Evolutionary conservation across 1,139 yeast species (phyloP).

Genomic region (Chernovozyma aurita): DNA sequence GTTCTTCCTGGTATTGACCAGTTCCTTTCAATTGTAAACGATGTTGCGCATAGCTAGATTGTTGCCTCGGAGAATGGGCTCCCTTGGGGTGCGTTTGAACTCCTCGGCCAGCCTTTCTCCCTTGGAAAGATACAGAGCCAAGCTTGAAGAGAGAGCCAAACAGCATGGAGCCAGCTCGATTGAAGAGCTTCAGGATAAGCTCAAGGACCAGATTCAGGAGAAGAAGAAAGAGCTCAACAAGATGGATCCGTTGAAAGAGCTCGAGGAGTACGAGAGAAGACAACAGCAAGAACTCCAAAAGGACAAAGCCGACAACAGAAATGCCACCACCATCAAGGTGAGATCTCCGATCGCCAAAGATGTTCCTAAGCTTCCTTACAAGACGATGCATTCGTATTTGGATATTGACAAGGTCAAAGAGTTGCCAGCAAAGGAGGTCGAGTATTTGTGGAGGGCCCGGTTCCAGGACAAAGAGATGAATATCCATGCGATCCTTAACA

Average conservation of each 20-base stretch:
- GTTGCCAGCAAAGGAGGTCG: constrained; percentile 62
- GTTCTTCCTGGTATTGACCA: too few relatives aligned
- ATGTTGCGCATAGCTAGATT: too few relatives aligned
- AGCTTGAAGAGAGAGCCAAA: constrained; percentile 34
- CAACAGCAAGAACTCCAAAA: constrained; percentile 30
- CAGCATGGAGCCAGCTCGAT: constrained; percentile 39
- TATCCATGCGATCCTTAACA: constrained; percentile 61
- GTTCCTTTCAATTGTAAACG: too few relatives aligned
- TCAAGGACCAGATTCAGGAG: constrained; percentile 57
- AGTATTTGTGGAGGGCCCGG: constrained; percentile 85
- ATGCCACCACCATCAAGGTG: constrained; percentile 52
- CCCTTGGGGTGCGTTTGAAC: neutral
- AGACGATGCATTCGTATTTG: constrained; percentile 65
- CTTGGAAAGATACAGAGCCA: constrained; percentile 20
- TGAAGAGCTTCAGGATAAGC: constrained; percentile 58
- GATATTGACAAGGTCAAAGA: constrained; percentile 62
- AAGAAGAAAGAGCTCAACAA: constrained; percentile 54
- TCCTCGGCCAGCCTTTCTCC: neutral
- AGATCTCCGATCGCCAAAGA: constrained; percentile 47
- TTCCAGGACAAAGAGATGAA: constrained; percentile 59
- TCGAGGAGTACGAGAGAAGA: constrained; percentile 51
- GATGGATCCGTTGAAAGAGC: constrained; percentile 66
- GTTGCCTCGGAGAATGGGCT: too few relatives aligned
- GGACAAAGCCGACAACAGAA: constrained; percentile 24
- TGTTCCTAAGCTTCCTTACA: constrained; percentile 53